Evolutionary conservation across 768 basidiomycete genomes (phyloP), one percentile per base, ranked within the genome.

Genomic region (Neoboletus magnificus): DNA sequence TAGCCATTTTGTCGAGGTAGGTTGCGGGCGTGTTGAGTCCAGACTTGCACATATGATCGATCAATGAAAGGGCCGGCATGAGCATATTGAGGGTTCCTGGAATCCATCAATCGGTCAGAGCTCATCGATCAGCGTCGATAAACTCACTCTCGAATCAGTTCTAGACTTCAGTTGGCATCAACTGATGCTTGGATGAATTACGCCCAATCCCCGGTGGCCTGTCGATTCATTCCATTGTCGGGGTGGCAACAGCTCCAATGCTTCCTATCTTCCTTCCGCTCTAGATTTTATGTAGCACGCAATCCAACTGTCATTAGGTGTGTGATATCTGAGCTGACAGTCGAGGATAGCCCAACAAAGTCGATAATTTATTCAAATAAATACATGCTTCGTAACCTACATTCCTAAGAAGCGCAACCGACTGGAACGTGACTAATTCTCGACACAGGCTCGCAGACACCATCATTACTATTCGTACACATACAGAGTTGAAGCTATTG

Each of bases 381-480:
- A 53, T 54, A 52, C 61, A 63, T 46, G 29, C 23, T 23, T 42
- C 5, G 20, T 30, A 36, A 40, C 23, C 16, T 50, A 41, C 48
- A 57, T 42, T 37, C n/a, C 13, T 25, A 39, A 52, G 16, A 27
- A 40, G 40, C 6, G 35, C 20, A 48, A 48, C 23, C 11, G 36
- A 63, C 36, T 41, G 29, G 12, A 51, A 13, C 9, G 6, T 29
- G 7, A 23, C 47, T 23, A 5, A 2, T 33, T 57, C 29, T 52
- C n/a, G 29, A 52, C 33, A 57, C 48, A 37, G n/a, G 13, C 20
- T 42, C 35, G 29, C 37, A 47, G 39, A 41, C 40, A n/a, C 3
- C 48, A 44, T 33, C 48, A 12, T 22, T 16, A 29, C 49, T 60
- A 62, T 43, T 66, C 62, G 5, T 69, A 67, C 58, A 69, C 53